phyloP scores from a whole-genome alignment of 257 asterid genomes.

The Paulownia fortunei region DNA sequence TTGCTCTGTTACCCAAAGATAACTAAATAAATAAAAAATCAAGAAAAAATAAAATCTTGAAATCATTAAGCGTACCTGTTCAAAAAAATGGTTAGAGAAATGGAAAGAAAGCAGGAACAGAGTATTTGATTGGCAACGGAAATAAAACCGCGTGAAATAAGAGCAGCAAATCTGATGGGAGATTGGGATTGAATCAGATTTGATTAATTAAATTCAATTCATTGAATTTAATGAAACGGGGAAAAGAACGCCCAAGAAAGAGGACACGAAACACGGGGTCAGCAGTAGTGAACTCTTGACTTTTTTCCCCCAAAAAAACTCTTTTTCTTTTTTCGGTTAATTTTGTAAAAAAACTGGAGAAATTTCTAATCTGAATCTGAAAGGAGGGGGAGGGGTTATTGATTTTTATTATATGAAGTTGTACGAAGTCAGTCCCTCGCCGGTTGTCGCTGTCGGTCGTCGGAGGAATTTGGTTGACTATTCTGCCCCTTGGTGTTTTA shows the following conservation, averaged over 20 bases:
- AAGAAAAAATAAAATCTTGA: neutral
- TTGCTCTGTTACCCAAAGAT: neutral
- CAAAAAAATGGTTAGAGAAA: neutral
- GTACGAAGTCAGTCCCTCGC: slow-evolving; percentile 30
- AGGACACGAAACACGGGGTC: slow-evolving; percentile 53
- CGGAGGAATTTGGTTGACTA: slow-evolving; percentile 40
- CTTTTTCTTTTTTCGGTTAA: neutral
- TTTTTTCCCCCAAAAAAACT: slow-evolving; percentile 16
- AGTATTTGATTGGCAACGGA: slow-evolving; percentile 12
- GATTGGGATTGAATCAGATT: slow-evolving; percentile 36
- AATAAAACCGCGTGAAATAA: slow-evolving; percentile 42
- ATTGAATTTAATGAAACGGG: slow-evolving; percentile 40
- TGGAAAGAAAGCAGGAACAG: slow-evolving; percentile 8
- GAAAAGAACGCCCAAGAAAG: slow-evolving; percentile 27
- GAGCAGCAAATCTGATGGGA: slow-evolving; percentile 35
- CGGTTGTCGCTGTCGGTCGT: slow-evolving; percentile 45
- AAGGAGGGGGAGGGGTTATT: neutral
- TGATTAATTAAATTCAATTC: slow-evolving; percentile 33
- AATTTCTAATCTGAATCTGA: slow-evolving; percentile 28
- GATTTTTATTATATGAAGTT: neutral
- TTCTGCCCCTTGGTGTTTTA: slow-evolving; percentile 31
- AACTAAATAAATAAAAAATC: neutral
- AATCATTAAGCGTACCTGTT: slow-evolving; percentile 28
- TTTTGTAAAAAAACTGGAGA: neutral
- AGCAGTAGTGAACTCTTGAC: slow-evolving; percentile 49